These are phyloP conservation scores for Fagus sylvatica DNA, from an alignment of 306 rosid species.

Conservation along the genomic window DNA sequence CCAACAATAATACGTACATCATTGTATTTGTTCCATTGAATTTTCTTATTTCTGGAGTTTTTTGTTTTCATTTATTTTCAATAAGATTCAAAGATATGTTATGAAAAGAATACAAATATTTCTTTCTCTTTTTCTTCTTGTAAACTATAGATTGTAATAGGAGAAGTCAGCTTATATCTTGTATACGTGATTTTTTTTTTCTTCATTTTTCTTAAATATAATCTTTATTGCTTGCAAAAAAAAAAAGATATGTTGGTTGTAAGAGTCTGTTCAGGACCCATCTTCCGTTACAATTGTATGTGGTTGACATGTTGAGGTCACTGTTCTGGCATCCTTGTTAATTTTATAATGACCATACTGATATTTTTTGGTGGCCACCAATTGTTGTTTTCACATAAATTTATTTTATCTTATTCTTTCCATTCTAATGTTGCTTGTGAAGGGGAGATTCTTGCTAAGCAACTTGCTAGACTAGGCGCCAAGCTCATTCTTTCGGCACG, in stretches of 20 bases:
- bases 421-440: conserved; percentile 18
- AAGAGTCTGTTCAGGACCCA: background rate
- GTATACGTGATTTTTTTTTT: no score
- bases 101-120: no score
- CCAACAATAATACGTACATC: no score
- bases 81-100: no score
- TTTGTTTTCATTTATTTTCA: background rate
- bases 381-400: background rate
- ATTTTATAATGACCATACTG: background rate
- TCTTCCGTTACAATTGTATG: background rate
- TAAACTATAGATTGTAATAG: background rate
- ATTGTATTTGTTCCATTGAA: background rate
- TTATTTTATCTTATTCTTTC: background rate
- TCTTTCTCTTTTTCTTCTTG: background rate
- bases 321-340: background rate
- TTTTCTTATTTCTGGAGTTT: background rate
- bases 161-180: no score
- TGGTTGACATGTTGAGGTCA: background rate
- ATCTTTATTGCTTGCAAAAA: no score
- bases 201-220: no score
- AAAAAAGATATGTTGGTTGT: no score
- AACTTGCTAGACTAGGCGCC: conserved; percentile 85
- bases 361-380: background rate
- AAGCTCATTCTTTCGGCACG: conserved; percentile 90
- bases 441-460: conserved; percentile 91